Evolutionary conservation across 345 rosid genomes (phyloP), one percentile per base, ranked within the genome.

Genomic region (Gossypium australe): DNA sequence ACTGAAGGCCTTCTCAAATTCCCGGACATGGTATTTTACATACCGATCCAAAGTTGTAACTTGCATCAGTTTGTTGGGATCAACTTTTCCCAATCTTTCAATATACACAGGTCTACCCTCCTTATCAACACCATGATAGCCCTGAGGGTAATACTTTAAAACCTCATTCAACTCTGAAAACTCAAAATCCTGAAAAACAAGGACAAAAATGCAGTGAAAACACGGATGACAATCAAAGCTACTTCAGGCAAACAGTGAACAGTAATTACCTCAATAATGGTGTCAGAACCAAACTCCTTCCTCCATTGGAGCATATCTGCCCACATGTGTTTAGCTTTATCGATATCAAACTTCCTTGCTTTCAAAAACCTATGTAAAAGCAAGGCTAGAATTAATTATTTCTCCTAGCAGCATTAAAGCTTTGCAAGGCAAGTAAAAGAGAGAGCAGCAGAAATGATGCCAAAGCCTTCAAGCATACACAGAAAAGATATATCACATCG

Each of bases 271-370:
- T 96, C 89, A 76, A 87, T 84, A 64, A 96, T 86, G 25, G 93
- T 88, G 77, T 96, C 98, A 34, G 75, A 85, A 71, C 87, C 95
- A 18, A 93, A 96, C 29, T 93, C 94, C 72, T 86, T 87, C 79
- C 99, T 92, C 99, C 99, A 96, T 20, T 85, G 97, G 77, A 96
- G 89, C 98, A 90, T 93, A 59, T 93, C 99, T 57, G 87, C 85
- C 99, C 99, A 96, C 99, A 96, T 96, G 74, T 92, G 92, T 85
- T 89, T 96, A 6, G 98, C 95, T 82, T 88, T 96, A 51, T 96
- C 99, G 67, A 76, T 78, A 75, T 96, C 99, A 72, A 87, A 86
- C 84, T 93, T 96, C 82, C 99, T 89, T 29, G 98, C 99, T 84
- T 89, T 90, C 86, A 96, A 80, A 73, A 85, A 96, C 85, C 99